These are phyloP conservation scores for Thalassiosira hispida DNA, from an alignment of 352 stramenopile genomes.

Conservation along the genomic window DNA sequence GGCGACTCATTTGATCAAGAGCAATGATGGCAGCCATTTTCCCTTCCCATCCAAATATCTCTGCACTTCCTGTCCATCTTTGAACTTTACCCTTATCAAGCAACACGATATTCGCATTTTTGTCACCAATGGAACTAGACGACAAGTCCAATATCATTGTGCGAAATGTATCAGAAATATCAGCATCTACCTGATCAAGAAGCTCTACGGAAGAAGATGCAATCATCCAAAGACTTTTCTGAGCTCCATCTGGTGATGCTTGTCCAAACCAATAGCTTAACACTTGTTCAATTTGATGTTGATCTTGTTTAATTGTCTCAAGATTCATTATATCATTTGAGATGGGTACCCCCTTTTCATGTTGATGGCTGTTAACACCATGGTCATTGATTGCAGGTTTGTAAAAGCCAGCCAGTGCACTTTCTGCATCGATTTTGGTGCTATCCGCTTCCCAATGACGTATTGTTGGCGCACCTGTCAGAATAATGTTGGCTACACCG, in stretches of 20 bases:
- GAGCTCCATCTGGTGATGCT: conserved; percentile 61
- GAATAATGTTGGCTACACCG: conserved; percentile 34
- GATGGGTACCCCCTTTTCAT: neutral
- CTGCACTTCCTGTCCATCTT: conserved; percentile 55
- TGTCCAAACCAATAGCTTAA: conserved; percentile 81
- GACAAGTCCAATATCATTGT: conserved; percentile 53
- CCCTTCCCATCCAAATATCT: conserved; percentile 67
- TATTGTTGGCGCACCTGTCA: conserved; percentile 26
- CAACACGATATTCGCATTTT: conserved; percentile 9
- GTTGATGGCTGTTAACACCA: neutral
- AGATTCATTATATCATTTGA: conserved; percentile 1
- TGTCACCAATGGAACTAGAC: conserved; percentile 12
- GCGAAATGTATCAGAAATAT: conserved; percentile 71
- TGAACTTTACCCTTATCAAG: conserved; percentile 31
- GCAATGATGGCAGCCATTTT: conserved; percentile 81
- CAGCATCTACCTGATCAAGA: conserved; percentile 57
- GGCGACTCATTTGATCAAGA: conserved; percentile 80
- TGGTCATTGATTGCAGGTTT: neutral
- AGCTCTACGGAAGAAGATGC: conserved; percentile 61
- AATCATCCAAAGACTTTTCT: conserved; percentile 85
- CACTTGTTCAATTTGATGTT: conserved; percentile 60
- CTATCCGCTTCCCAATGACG: conserved; percentile 3
- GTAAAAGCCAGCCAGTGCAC: neutral
- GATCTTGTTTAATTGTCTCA: conserved; percentile 27
- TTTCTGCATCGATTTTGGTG: neutral